Base-by-base conservation (phyloP, 208 protist genomes). In the Leishmania amazonensis region DNA sequence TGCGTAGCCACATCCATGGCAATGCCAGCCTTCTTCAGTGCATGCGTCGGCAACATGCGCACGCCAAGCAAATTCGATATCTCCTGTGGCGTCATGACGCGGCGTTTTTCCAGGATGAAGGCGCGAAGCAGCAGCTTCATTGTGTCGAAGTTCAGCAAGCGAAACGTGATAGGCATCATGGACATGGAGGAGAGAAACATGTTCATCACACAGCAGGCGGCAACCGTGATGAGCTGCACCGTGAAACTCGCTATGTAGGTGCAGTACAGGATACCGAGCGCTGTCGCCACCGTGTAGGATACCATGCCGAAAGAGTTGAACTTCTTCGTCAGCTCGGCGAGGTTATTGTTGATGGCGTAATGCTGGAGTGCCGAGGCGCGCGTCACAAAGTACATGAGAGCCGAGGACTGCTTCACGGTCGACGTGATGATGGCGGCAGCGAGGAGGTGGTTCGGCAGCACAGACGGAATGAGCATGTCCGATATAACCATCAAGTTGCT, bases 241-340 rank as follows among this genome's bases (percentile, higher is more conserved):
- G 62, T 86, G 57, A 97, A 92, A 70, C 84, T 95, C 11, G 93
- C 80, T 28, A 95, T 86, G 72, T 89, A 84, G 49, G 82, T 90
- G 62, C 90, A 94, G 85, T 90, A 97, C 42, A 86, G 88, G 72
- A 97, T 97, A 53, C 93, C 93, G 7, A 94, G 75, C 8, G 93
- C 91, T 13, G 91, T 94, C 24, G 90, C 88, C 5, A 94, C 79
- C 0, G 93, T 97, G 86, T 94, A 95, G 78, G 87, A 94, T 19
- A 97, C 91, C 75, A 97, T 94, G 53, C 91, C 90, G 80, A 94
- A 95, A 8, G 93, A 97, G 78, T 97, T 97, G 82, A 97, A 94
- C 87, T 97, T 97, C 77, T 95, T 97, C 45, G 93, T 97, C 24
- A 97, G 85, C 81, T 97, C 91, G 9, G 93, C 91, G 2, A 97